These are phyloP conservation scores for Fomitopsis betulina DNA, from an alignment of 1,284 basidiomycete species.

Conservation along the genomic window DNA sequence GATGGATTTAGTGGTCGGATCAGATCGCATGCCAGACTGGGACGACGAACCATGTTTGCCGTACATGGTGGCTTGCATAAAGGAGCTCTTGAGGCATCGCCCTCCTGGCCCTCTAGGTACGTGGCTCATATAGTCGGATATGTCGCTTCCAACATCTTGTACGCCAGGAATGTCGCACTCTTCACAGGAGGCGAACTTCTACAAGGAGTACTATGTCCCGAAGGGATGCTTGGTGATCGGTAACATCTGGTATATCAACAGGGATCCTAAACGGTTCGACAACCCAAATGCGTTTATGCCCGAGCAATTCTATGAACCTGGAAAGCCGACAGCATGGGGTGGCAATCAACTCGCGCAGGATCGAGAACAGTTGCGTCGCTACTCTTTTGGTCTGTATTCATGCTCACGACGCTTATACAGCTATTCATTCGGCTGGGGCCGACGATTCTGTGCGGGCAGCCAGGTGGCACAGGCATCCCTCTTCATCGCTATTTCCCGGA, in stretches of 20 bases:
- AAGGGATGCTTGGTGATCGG: constrained; percentile 16
- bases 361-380: constrained; percentile 19
- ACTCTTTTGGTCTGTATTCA: not conserved
- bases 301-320: constrained; percentile 20
- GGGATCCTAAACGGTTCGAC: constrained; percentile 11
- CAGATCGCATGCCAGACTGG: constrained; percentile 24
- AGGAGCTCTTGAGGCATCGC: constrained; percentile 23
- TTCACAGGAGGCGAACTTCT: constrained; percentile 13
- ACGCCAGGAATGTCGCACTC: constrained; percentile 12
- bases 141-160: not conserved
- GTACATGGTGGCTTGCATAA: constrained; percentile 27
- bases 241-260: constrained; percentile 13
- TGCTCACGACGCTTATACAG: constrained; percentile 7
- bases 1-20: constrained; percentile 30
- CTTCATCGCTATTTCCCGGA: constrained; percentile 25
- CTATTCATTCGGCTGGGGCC: constrained; percentile 28
- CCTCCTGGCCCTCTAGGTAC: constrained; percentile 20
- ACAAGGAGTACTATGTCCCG: constrained; percentile 22
- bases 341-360: constrained; percentile 22
- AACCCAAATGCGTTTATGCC: constrained; percentile 17
- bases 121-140: not conserved
- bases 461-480: constrained; percentile 27
- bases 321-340: constrained; percentile 20
- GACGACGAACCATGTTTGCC: constrained; percentile 24
- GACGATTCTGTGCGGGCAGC: constrained; percentile 26